Conservation (phyloP, 2,329 filamentous ascomycete genomes). For the Alternaria sp. region DNA sequence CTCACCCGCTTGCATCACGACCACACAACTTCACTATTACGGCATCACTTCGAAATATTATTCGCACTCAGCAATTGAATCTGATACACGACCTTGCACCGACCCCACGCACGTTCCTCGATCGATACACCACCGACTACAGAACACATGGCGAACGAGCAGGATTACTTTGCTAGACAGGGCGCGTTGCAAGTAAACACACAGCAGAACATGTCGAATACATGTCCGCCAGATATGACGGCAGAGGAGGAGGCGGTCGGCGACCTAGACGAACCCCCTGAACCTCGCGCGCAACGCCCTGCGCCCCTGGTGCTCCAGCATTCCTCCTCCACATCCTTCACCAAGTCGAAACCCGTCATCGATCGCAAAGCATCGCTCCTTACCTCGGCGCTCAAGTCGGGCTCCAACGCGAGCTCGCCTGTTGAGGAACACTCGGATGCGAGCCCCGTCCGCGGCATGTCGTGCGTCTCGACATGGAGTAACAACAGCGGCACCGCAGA, state of each 20-base stretch:
- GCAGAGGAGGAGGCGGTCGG: slow-evolving; percentile 69
- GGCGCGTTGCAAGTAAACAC: slow-evolving; percentile 39
- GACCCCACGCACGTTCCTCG: background rate
- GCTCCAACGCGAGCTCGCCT: slow-evolving; percentile 48
- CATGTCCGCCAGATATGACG: slow-evolving; percentile 28
- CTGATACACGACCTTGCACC: background rate
- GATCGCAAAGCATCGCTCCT: slow-evolving; percentile 78
- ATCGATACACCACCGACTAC: background rate
- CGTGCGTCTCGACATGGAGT: slow-evolving; percentile 73
- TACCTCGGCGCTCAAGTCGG: slow-evolving; percentile 76
- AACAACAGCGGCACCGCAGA: slow-evolving; percentile 84
- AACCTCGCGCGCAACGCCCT: slow-evolving; percentile 62
- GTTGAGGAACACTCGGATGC: slow-evolving; percentile 51
- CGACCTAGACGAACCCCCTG: slow-evolving; percentile 89
- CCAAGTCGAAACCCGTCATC: slow-evolving; percentile 58
- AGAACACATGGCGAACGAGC: slow-evolving; percentile 43
- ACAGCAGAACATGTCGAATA: slow-evolving; percentile 32
- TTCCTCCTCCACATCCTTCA: slow-evolving; percentile 52
- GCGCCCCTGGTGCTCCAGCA: slow-evolving; percentile 44
- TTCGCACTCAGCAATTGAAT: background rate
- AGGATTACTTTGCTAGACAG: slow-evolving; percentile 33
- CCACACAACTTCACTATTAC: background rate
- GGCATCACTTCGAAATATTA: background rate
- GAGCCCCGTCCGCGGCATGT: slow-evolving; percentile 51
- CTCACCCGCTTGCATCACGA: background rate